phyloP scores from a whole-genome alignment of 192 early-diverging fungal species.

The Diversispora epigaea region DNA sequence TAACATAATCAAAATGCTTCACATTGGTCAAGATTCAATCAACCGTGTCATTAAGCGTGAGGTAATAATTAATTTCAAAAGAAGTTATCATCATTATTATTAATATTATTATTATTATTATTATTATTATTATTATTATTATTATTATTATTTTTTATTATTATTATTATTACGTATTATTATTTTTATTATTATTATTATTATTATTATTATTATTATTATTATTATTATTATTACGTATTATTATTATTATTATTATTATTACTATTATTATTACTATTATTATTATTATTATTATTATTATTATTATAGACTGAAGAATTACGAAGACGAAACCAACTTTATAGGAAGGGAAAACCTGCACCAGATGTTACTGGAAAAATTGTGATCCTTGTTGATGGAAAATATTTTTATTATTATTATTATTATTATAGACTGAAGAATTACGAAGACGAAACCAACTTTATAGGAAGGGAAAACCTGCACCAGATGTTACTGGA shows the following conservation, averaged over 20 bases:
- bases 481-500: slow-evolving; percentile 15
- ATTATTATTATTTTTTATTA: no score
- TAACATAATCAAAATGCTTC: slow-evolving; percentile 1
- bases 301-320: slow-evolving; percentile 8
- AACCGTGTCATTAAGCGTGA: slow-evolving; percentile 18
- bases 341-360: slow-evolving; percentile 29
- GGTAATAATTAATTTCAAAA: slow-evolving; percentile 4
- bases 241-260: no score
- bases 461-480: slow-evolving; percentile 29
- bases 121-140: no score
- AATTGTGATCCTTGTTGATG: slow-evolving; percentile 30
- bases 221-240: no score
- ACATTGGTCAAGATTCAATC: slow-evolving; percentile 29
- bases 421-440: slow-evolving; percentile 2
- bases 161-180: no score
- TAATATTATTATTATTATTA: neutral
- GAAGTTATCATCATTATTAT: no score
- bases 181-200: no score
- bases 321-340: slow-evolving; percentile 20
- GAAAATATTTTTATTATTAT: slow-evolving; percentile 1
- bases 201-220: no score
- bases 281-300: neutral
- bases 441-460: slow-evolving; percentile 21
- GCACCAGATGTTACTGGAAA: slow-evolving; percentile 19
- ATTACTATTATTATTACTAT: no score